These are phyloP conservation scores for Piedraia hortae DNA, from an alignment of 2,329 filamentous ascomycete genomes.

Conservation along the genomic window DNA sequence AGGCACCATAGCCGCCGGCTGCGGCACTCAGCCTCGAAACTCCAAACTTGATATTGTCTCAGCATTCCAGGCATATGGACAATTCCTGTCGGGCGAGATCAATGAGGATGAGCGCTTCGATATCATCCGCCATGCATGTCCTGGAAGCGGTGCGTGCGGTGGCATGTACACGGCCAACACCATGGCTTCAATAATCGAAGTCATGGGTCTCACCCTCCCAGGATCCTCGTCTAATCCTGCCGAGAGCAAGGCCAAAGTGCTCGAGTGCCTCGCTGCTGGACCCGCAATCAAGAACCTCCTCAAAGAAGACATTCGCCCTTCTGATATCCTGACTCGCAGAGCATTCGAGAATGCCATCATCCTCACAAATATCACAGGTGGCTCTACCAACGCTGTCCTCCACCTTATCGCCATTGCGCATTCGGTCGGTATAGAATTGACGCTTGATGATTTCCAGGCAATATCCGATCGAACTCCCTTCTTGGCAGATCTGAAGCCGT, in stretches of 20 bases:
- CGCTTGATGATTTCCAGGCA: conserved; percentile 24
- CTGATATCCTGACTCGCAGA: conserved; percentile 21
- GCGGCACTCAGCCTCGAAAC: conserved; percentile 45
- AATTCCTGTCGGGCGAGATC: conserved; percentile 79
- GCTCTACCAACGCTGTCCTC: conserved; percentile 24
- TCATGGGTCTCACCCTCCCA: conserved; percentile 23
- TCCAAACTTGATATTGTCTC: conserved; percentile 46
- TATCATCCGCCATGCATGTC: conserved; percentile 78
- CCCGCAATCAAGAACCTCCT: conserved; percentile 23
- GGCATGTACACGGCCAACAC: conserved; percentile 39
- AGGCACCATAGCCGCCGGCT: conserved; percentile 78
- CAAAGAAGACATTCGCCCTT: conserved; percentile 22
- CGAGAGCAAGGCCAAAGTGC: conserved; percentile 22
- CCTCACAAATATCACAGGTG: conserved; percentile 22
- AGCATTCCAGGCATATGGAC: conserved; percentile 91
- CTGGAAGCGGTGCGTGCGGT: conserved; percentile 57
- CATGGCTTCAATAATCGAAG: conserved; percentile 24
- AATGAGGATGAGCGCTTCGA: conserved; percentile 77
- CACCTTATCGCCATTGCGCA: conserved; percentile 25
- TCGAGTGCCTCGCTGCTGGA: conserved; percentile 23
- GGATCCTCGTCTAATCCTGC: conserved; percentile 25
- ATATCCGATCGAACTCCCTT: conserved; percentile 24
- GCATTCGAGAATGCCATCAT: conserved; percentile 26
- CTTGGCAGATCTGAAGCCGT: conserved; percentile 24
- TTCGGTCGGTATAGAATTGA: conserved; percentile 21